phyloP scores from a whole-genome alignment of 305 asterid species.

The Rubia occidens region DNA sequence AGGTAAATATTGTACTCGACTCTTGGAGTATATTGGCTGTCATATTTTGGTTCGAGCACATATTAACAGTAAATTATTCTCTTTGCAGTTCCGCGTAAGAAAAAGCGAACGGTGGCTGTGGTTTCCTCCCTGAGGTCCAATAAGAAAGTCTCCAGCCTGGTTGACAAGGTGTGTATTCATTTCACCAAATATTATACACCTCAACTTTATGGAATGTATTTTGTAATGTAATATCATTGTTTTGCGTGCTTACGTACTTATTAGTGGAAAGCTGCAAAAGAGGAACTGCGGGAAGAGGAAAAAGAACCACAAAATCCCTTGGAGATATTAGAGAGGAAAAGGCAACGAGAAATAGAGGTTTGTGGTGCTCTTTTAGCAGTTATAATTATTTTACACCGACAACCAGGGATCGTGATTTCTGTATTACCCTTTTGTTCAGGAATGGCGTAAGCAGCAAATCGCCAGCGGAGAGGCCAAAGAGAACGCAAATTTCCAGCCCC shows the following conservation, averaged over 20 bases:
- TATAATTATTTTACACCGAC: background rate
- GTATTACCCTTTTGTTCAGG: constrained; percentile 29
- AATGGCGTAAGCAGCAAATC: constrained; percentile 85
- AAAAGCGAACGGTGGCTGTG: constrained; percentile 59
- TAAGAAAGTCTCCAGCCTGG: constrained; percentile 93
- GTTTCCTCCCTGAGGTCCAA: constrained; percentile 73
- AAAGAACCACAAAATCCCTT: constrained; percentile 74
- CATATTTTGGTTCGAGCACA: background rate
- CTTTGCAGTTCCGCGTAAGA: constrained; percentile 52
- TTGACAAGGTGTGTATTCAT: constrained; percentile 65
- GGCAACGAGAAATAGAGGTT: constrained; percentile 90
- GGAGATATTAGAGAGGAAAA: constrained; percentile 72
- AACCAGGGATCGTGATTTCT: constrained; percentile 1
- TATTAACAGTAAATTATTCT: constrained; percentile 11
- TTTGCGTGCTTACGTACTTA: background rate
- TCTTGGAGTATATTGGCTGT: background rate
- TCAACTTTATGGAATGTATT: background rate
- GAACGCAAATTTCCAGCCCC: constrained; percentile 93
- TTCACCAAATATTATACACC: constrained; percentile 8
- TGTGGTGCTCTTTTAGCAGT: constrained; percentile 15
- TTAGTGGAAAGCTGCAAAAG: constrained; percentile 99
- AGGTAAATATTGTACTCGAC: constrained; percentile 32
- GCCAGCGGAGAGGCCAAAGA: constrained; percentile 89
- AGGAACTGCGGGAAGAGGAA: constrained; percentile 77
- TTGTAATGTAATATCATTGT: background rate